Conservation (phyloP, 2,329 filamentous ascomycete species). For the Ambrosiella cleistominuta region DNA sequence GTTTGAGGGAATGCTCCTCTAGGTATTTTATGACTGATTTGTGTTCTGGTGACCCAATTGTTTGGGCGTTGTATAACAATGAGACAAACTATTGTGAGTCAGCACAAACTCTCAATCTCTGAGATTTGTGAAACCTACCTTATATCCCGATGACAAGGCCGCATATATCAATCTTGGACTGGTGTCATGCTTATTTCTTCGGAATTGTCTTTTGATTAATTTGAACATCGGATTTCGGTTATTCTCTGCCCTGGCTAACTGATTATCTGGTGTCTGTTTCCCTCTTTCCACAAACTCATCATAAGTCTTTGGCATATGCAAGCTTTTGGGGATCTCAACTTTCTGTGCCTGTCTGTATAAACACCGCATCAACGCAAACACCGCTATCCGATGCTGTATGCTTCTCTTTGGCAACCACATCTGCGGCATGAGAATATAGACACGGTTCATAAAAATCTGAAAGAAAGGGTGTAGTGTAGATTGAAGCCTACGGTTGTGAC, state of each 20-base stretch:
- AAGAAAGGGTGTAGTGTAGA: neutral
- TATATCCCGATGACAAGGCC: slow-evolving; percentile 51
- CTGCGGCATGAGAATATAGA: slow-evolving; percentile 15
- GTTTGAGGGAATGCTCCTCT: neutral
- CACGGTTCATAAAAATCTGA: neutral
- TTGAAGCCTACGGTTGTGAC: neutral
- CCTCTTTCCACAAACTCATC: neutral
- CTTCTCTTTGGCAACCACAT: slow-evolving; percentile 30
- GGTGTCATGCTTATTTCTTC: slow-evolving; percentile 37
- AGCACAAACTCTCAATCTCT: neutral
- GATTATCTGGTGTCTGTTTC: slow-evolving; percentile 15
- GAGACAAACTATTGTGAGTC: slow-evolving; percentile 23
- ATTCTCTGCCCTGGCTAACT: slow-evolving; percentile 5
- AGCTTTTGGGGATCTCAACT: slow-evolving; percentile 33
- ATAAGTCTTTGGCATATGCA: slow-evolving; percentile 13
- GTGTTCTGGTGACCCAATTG: slow-evolving; percentile 23
- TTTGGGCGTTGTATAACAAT: slow-evolving; percentile 22
- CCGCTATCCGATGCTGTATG: slow-evolving; percentile 36
- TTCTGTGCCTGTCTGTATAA: slow-evolving; percentile 41
- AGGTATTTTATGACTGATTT: slow-evolving; percentile 20
- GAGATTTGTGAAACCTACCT: slow-evolving; percentile 23
- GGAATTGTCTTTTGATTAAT: slow-evolving; percentile 45
- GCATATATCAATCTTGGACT: slow-evolving; percentile 43
- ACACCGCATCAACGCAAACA: slow-evolving; percentile 54
- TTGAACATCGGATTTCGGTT: slow-evolving; percentile 32